Base-by-base conservation (phyloP, 2,329 filamentous ascomycete species). In the Coniochaeta sp. region DNA sequence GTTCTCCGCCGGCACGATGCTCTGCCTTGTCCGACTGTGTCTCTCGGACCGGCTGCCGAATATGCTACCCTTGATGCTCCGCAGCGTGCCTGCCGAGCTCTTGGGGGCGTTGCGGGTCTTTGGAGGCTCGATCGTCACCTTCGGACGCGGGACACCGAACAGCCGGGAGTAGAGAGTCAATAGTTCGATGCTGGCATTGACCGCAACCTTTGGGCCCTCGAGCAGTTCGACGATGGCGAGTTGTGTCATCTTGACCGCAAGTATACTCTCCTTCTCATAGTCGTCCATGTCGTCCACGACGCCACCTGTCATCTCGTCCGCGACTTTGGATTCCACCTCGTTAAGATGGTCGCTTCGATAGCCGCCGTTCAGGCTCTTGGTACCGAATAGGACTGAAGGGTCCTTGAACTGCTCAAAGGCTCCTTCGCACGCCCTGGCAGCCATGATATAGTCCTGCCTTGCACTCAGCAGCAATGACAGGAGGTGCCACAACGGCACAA, bases 181-280 rank as follows among this genome's bases (percentile, higher is more conserved):
- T 42, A 99, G 79, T 72, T 97, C 92, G 64, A 91, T 86, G 70
- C 90, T 93, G 62, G 89, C 88, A 70, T 96, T 96, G 57, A 98
- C 90, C 19, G 95, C 93, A 60, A 88, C 85, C 61, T 91, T 88
- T 0, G 92, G 86, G 1, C 92, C 92, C 70, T 97, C 92, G 3
- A 91, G 77, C 17, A 95, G 77, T 73, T 98, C 93, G 3, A 95
- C 74, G 22, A 99, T 81, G 4, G 89, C 83, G 62, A 99, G 79
- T 69, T 98, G 93, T 12, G 93, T 97, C 85, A 98, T 96, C 73
- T 96, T 96, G 62, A 97, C 87, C 72, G 98, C 90, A n/a, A 99
- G 75, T 47, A 99, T 88, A 56, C 85, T 84, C 72, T 93, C 90
- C 70, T 92, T 96, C 70, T 98, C 93, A 28, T 86, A 85, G 61